Conservation (phyloP, 1,284 basidiomycete genomes). For the Porogramme epimiltina region DNA sequence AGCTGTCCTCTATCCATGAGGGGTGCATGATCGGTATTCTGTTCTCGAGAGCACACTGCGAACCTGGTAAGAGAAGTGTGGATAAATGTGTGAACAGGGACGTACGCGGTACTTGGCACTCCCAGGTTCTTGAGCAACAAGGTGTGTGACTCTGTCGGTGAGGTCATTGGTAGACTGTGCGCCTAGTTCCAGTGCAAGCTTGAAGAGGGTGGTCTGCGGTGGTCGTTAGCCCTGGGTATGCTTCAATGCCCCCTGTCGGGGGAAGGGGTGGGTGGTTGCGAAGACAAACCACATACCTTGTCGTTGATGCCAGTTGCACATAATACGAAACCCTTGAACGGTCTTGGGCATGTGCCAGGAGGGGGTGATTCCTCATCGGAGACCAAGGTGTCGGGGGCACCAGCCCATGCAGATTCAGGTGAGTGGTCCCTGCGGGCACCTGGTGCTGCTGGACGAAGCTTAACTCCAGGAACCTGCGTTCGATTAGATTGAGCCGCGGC, state of each 20-base stretch:
- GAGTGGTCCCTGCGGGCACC: slow-evolving; percentile 8
- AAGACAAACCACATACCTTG: slow-evolving; percentile 62
- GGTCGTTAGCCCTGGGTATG: too few species aligned
- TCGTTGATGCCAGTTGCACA: slow-evolving; percentile 76
- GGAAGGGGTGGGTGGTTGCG: too few species aligned
- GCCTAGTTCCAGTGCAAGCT: slow-evolving; percentile 75
- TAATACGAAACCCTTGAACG: slow-evolving; percentile 63
- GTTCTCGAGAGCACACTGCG: slow-evolving; percentile 72
- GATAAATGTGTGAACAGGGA: slow-evolving; percentile 28
- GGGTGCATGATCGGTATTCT: slow-evolving; percentile 74
- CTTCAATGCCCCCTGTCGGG: too few species aligned
- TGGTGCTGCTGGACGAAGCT: slow-evolving; percentile 63
- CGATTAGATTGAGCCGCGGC: background rate
- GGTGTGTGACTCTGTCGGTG: slow-evolving; percentile 80
- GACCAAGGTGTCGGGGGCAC: slow-evolving; percentile 26
- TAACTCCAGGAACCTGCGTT: slow-evolving; percentile 72
- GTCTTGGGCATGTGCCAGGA: slow-evolving; percentile 60
- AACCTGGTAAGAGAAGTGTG: background rate
- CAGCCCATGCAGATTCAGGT: slow-evolving; percentile 18
- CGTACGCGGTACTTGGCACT: slow-evolving; percentile 74
- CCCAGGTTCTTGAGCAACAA: slow-evolving; percentile 69
- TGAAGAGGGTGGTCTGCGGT: slow-evolving; percentile 63
- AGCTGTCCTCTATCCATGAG: slow-evolving; percentile 70
- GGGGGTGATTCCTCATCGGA: slow-evolving; percentile 32
- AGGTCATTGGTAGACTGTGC: slow-evolving; percentile 66